Evolutionary conservation across 306 rosid species (phyloP).

Genomic region (Sphenostylis stenocarpa): DNA sequence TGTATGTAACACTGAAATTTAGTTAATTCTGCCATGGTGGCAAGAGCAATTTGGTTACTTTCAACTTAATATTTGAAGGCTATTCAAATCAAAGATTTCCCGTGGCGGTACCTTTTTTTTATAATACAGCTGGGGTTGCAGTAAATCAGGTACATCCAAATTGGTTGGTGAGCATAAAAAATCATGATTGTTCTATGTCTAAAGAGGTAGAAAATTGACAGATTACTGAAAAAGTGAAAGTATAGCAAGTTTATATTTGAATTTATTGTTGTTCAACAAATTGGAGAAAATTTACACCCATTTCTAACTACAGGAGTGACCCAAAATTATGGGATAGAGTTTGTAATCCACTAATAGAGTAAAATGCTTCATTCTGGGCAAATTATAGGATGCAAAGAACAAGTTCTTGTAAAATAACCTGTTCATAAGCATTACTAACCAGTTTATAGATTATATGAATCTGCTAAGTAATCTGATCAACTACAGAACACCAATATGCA

Average conservation of each 20-base stretch:
- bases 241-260: background rate
- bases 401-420: background rate
- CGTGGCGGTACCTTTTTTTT: background rate
- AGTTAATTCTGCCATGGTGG: background rate
- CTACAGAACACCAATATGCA: background rate
- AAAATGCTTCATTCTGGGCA: background rate
- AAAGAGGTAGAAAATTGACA: background rate
- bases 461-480: background rate
- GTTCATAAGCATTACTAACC: background rate
- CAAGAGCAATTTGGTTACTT: background rate
- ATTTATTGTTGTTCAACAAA: background rate
- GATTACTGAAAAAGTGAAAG: background rate
- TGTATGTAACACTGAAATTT: background rate
- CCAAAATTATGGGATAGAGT: background rate
- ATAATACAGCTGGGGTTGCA: background rate
- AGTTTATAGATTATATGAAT: background rate
- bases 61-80: background rate
- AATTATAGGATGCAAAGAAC: slow-evolving; percentile 9
- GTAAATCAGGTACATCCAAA: background rate
- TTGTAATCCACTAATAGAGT: background rate
- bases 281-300: background rate
- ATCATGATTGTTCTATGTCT: too few species aligned
- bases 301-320: background rate
- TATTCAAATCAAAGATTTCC: background rate
- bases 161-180: background rate